Evolutionary conservation across 148 eudicot genomes (phyloP), one percentile per base, ranked within the genome.

Genomic region (Nepenthes gracilis): DNA sequence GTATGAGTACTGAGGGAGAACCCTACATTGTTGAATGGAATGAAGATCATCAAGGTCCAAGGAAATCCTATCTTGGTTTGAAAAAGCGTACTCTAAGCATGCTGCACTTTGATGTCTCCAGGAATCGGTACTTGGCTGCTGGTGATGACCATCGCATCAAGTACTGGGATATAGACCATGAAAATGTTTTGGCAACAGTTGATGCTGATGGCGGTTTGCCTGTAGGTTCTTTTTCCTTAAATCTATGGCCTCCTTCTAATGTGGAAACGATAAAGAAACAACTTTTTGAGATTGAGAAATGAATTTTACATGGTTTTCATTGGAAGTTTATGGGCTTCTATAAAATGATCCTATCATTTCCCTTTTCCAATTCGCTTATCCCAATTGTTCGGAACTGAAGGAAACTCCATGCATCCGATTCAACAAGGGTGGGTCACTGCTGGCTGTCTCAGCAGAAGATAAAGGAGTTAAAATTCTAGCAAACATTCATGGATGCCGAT

Each of bases 171-270:
- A 71, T 80, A 68, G 75, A 80, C 72, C 36, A 69, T 61, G 63
- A 14, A 47, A 64, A 74, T 35, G 71, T 74, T 43, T 58, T 77
- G 45, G 66, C 73, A 37, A 62, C 61, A 53, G 67, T 62, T 60
- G 80, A 74, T 74, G 81, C 81, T 52, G 85, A 80, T 56, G 85
- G 85, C 66, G 85, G 76, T 55, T 72, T 80, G 56, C 79, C 77
- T 59, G 81, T 80, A 70, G 67, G 73, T 67, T 47, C 38, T 38
- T 62, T 23, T 23, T 23, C 23, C 23, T 23, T 23, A 23, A 23
- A 23, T 23, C 23, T 23, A 23, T 36, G 45, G 45, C 45, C 8
- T 40, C 45, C 45, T 40, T 40, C 8, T 40, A 8, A 40, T 3
- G 45, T 3, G 45, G 45, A 40, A 40, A 40, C 23, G 45, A 40